Percentiles rank a stretch among this genome's conserved stretches.
phyloP scores from a whole-genome alignment of 1,284 basidiomycete genomes.

The Cryptococcus sp. region DNA sequence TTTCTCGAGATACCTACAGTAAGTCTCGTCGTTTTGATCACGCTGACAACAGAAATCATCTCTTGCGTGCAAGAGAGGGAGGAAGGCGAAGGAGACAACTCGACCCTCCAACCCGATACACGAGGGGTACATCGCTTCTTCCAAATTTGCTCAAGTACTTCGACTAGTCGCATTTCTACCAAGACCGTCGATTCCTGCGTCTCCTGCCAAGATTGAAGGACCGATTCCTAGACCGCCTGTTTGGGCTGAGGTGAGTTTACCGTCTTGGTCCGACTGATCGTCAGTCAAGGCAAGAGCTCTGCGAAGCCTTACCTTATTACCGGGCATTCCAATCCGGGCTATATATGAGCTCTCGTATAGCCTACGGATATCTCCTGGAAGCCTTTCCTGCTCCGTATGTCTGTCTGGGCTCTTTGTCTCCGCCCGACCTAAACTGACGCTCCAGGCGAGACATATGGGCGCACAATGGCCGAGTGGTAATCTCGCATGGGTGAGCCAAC shows the following conservation, averaged over 20 bases:
- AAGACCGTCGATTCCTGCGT: not conserved
- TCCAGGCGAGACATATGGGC: constrained; percentile 40
- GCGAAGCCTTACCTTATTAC: constrained; percentile 43
- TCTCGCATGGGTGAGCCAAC: constrained; percentile 36
- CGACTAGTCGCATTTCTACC: constrained; percentile 16
- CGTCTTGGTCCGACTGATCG: not conserved
- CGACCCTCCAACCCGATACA: too few species aligned
- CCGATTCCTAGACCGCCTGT: constrained; percentile 25
- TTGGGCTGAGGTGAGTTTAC: constrained; percentile 35
- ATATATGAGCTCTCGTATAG: constrained; percentile 32
- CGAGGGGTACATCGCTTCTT: too few species aligned
- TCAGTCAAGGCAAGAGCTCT: constrained; percentile 42
- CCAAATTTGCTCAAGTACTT: constrained; percentile 22
- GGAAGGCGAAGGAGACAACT: too few species aligned
- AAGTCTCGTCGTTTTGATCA: too few species aligned
- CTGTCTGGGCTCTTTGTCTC: not conserved
- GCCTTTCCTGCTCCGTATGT: constrained; percentile 37
- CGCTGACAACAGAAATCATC: too few species aligned
- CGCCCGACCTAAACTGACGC: not conserved
- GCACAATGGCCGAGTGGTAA: constrained; percentile 29
- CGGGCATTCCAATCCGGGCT: constrained; percentile 41
- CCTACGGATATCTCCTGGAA: constrained; percentile 41
- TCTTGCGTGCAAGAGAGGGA: too few species aligned
- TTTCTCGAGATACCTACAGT: too few species aligned
- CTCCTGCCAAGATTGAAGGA: not conserved